Evolutionary conservation across 441 rosid species (phyloP), one percentile per base, ranked within the genome.

Genomic region (Omphalea diandra): DNA sequence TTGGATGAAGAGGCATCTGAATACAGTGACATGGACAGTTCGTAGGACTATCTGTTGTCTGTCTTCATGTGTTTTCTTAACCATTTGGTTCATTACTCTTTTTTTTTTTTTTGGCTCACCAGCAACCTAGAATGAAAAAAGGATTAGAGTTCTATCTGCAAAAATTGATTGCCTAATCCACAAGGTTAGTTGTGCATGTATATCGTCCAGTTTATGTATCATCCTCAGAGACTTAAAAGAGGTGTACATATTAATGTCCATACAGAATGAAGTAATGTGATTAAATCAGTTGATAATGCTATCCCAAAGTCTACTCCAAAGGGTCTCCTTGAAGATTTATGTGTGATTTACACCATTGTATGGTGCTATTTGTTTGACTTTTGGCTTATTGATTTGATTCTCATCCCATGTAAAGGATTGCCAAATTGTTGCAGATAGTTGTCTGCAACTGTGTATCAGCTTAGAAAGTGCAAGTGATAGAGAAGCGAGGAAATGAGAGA

Each of bases 1-100:
- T 66, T 77, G 27, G 86, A 82, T 54, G 75, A 74, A 53, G 79
- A 26, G 26, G 69, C 61, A 72, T 69, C 81, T 32, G 80, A 79
- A 44, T 33, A 70, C 63, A 76, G 71, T 18, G 80, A 79, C 26
- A 63, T 38, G 35, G 79, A 70, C 29, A 63, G n/a, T 43, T 56
- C 18, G 20, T 72, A 72, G 71, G 7, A 22, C 29, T 50, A 27
- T 17, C 17, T 20, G n/a, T 46, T 9, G 2, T 36, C n/a, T n/a
- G n/a, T n/a, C n/a, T n/a, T n/a, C n/a, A 8, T 14, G 10, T 40
- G 4, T 55, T 11, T 27, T 29, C 55, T 32, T 14, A 29, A 24
- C 7, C 57, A 5, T 44, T 3, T 54, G 75, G 17, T 64, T 49
- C 22, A n/a, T 26, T 15, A 18, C 29, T 63, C 20, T 18, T 31